Conservation (phyloP, 768 basidiomycete genomes). For the Calocera cornea region DNA sequence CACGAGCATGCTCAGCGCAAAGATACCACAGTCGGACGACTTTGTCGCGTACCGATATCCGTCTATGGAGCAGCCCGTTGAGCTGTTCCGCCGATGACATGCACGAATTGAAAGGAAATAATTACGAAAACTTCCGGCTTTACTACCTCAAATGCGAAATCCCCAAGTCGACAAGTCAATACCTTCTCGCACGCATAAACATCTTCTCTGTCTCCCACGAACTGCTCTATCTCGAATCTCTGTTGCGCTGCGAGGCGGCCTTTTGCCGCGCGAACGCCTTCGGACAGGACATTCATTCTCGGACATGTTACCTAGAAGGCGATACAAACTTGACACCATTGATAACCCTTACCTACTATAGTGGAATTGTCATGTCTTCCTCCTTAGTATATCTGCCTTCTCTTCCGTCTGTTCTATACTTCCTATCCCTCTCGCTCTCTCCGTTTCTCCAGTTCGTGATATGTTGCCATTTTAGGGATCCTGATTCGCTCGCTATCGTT, state of each 20-base stretch:
- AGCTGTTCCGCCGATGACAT: background rate
- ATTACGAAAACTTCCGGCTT: background rate
- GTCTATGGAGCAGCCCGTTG: background rate
- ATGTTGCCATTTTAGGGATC: background rate
- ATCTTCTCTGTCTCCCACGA: background rate
- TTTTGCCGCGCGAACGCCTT: background rate
- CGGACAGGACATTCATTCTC: background rate
- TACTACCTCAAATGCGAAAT: too few species aligned
- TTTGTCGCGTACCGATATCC: slow-evolving; percentile 4
- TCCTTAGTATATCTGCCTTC: background rate
- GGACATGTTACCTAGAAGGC: background rate
- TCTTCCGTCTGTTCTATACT: background rate
- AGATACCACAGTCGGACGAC: slow-evolving; percentile 3
- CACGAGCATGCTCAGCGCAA: background rate
- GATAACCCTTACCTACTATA: background rate
- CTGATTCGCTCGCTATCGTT: background rate
- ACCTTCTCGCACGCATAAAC: background rate
- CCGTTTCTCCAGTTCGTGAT: background rate
- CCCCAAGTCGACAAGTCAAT: background rate
- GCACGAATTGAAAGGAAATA: background rate
- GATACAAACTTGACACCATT: background rate
- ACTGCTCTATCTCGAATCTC: background rate
- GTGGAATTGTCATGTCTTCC: background rate
- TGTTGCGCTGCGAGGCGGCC: background rate
- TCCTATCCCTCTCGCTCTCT: background rate